A percentile compares a stretch with the other conserved stretches of the same genome.
Conservation (phyloP, 1,139 yeast genomes). For the Diutina ranongensis region DNA sequence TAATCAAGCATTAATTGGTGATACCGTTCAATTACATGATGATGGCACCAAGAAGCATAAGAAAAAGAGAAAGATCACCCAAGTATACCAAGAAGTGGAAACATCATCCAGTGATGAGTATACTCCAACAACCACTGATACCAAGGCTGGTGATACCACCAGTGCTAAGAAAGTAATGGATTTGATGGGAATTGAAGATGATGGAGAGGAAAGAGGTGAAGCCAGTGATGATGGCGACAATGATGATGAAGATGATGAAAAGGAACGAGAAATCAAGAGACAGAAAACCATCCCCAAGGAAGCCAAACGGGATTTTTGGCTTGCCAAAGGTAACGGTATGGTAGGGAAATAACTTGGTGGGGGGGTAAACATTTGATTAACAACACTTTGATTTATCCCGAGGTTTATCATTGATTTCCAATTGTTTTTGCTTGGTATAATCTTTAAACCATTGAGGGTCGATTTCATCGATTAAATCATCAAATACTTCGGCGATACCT, state of each 20-base stretch:
- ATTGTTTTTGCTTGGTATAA: not conserved
- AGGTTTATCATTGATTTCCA: not conserved
- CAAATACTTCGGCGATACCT: slow-evolving; percentile 33
- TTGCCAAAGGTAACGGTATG: not conserved
- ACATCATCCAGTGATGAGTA: not conserved
- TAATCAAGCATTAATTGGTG: slow-evolving; percentile 42
- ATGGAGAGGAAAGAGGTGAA: not conserved
- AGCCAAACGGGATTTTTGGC: slow-evolving; percentile 5
- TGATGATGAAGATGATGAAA: not conserved
- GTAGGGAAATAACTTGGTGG: not conserved
- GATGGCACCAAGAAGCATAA: slow-evolving; percentile 11
- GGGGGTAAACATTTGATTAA: not conserved
- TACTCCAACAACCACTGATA: not conserved
- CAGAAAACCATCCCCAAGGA: not conserved
- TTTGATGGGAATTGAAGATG: slow-evolving; percentile 3
- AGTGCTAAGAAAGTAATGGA: slow-evolving; percentile 2
- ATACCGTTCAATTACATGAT: not conserved
- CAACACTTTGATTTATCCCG: not conserved
- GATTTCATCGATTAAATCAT: slow-evolving; percentile 30
- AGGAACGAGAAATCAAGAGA: not conserved
- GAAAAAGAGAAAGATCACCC: not conserved
- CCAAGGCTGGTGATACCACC: not conserved
- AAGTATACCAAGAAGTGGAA: slow-evolving; percentile 6
- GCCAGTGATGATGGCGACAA: not conserved
- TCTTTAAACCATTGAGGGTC: slow-evolving; percentile 15